Conservation (phyloP, 306 rosid species). For the Fragaria ananassa region DNA sequence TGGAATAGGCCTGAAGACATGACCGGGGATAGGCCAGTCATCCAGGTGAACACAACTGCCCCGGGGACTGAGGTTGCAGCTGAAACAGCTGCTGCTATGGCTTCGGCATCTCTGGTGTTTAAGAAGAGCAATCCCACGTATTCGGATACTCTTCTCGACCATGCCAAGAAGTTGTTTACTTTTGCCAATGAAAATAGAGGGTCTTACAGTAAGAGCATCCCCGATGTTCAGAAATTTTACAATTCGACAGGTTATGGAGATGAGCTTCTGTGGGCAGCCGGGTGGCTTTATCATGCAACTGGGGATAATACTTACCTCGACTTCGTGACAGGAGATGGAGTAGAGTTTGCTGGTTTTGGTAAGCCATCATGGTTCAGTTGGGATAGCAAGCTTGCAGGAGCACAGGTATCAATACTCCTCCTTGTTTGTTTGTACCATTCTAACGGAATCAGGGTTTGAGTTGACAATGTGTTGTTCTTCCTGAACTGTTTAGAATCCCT, state of each 20-base stretch:
- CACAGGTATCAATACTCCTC: constrained; percentile 46
- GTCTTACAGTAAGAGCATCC: constrained; percentile 64
- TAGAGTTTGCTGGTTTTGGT: constrained; percentile 63
- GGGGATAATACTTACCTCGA: constrained; percentile 59
- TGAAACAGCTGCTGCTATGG: constrained; percentile 97
- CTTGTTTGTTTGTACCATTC: neutral
- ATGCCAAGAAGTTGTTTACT: constrained; percentile 73
- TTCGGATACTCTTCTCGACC: constrained; percentile 72
- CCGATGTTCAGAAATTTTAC: constrained; percentile 61
- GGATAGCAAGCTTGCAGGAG: constrained; percentile 96
- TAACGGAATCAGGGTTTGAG: neutral
- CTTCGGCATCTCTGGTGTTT: constrained; percentile 95
- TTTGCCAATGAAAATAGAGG: constrained; percentile 66
- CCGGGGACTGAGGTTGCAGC: constrained; percentile 94
- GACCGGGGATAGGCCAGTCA: constrained; percentile 61
- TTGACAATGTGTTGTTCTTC: constrained; percentile 10
- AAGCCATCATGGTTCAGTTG: constrained; percentile 97
- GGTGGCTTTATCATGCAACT: constrained; percentile 97
- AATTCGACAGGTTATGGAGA: constrained; percentile 92
- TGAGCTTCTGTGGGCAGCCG: constrained; percentile 97
- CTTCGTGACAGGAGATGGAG: constrained; percentile 71
- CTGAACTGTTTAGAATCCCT: constrained; percentile 2
- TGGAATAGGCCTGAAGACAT: constrained; percentile 91
- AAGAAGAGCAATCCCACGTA: constrained; percentile 51
- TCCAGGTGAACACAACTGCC: constrained; percentile 62